A percentile compares a stretch with the other conserved stretches of the same genome.
These are phyloP conservation scores for Dendrocalamus latiflorus DNA, from an alignment of 202 grass and related monocot genomes.

Conservation along the genomic window DNA sequence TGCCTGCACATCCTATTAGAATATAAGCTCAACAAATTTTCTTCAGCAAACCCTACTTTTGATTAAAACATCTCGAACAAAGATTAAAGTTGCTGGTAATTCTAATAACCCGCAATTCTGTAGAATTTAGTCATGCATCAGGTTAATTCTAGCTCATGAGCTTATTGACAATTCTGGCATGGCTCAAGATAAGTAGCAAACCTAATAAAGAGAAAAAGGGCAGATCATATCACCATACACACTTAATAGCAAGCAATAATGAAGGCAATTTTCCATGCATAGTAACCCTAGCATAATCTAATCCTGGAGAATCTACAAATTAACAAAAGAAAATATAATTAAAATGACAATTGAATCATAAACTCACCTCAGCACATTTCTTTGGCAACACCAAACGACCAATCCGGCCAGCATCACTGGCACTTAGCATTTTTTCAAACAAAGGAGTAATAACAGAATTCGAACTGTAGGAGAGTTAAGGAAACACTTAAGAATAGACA, in stretches of 20 bases:
- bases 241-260: not conserved
- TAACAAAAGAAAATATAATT: not conserved
- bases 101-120: not conserved
- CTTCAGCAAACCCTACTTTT: not conserved
- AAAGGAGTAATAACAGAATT: conserved; percentile 91
- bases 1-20: not conserved
- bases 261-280: not conserved
- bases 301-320: not conserved
- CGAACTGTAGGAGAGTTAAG: conserved; percentile 67
- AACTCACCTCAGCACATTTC: conserved; percentile 92
- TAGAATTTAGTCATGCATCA: not conserved
- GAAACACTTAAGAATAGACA: conserved; percentile 27
- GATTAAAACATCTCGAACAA: not conserved
- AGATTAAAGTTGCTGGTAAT: not conserved
- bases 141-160: not conserved
- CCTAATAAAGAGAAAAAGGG: not conserved
- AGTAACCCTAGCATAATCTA: conserved; percentile 3
- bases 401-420: conserved; percentile 96
- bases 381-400: conserved; percentile 96
- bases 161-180: conserved; percentile 6
- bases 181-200: not conserved
- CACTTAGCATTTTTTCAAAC: conserved; percentile 98
- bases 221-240: not conserved
- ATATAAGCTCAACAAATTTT: not conserved
- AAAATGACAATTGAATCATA: not conserved